Conservation (phyloP, 306 rosid species). For the Castanospermum australe region DNA sequence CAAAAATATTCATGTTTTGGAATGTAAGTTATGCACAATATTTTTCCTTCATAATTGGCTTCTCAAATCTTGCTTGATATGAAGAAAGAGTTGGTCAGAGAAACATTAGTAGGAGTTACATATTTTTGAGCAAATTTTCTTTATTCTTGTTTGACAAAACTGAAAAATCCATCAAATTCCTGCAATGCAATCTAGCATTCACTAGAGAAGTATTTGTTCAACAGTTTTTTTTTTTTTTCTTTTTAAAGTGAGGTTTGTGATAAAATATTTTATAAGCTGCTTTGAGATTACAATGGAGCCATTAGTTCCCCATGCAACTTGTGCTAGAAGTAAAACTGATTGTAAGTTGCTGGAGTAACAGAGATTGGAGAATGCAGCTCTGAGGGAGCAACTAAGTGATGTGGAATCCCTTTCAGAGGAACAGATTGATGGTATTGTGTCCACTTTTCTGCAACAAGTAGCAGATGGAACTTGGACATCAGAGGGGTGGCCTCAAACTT, state of each 20-base stretch:
- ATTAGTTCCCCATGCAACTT: not conserved
- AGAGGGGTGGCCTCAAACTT: constrained; percentile 80
- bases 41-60: not conserved
- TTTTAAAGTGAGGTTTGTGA: not conserved
- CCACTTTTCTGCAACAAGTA: constrained; percentile 66
- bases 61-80: not conserved
- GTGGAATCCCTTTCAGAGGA: constrained; percentile 59
- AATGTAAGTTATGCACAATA: not conserved
- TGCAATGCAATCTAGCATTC: not conserved
- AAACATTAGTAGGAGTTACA: not conserved
- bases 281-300: not conserved
- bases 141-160: not conserved
- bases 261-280: not conserved
- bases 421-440: constrained; percentile 48
- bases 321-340: constrained; percentile 7
- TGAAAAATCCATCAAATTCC: not conserved
- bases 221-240: not conserved
- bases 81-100: not conserved
- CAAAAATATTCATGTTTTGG: not conserved
- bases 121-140: not conserved
- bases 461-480: constrained; percentile 80
- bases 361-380: constrained; percentile 55
- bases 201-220: not conserved
- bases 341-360: constrained; percentile 26
- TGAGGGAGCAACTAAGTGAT: constrained; percentile 62